phyloP scores from a whole-genome alignment of 805 yeast species.

The Maudiozyma saulgeensis region DNA sequence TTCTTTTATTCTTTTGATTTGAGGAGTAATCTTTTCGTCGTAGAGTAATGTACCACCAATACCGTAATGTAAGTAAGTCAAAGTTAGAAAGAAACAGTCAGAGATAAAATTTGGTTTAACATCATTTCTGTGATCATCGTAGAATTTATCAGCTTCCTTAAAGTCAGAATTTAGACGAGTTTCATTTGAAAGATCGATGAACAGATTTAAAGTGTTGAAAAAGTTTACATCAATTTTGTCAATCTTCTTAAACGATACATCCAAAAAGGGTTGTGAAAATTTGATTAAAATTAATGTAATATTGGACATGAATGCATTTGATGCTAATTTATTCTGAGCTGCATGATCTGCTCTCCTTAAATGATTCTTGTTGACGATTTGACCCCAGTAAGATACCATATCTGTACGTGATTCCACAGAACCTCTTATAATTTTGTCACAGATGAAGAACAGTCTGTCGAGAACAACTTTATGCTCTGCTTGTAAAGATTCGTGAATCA shows the following conservation, averaged over 20 bases:
- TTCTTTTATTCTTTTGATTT: conserved; percentile 38
- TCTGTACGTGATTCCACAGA: conserved; percentile 54
- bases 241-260: conserved; percentile 52
- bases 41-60: conserved; percentile 64
- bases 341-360: conserved; percentile 81
- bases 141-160: conserved; percentile 55
- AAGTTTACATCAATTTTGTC: conserved; percentile 71
- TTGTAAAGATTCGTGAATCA: conserved; percentile 51
- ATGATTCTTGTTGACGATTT: conserved; percentile 72
- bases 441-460: conserved; percentile 57
- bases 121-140: conserved; percentile 32
- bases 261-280: conserved; percentile 78
- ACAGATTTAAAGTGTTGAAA: conserved; percentile 40
- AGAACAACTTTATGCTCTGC: conserved; percentile 51
- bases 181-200: conserved; percentile 67
- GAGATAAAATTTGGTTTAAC: conserved; percentile 66
- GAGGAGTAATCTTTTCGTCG: conserved; percentile 46
- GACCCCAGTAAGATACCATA: conserved; percentile 60
- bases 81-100: conserved; percentile 73
- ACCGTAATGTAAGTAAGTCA: conserved; percentile 80
- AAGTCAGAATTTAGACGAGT: conserved; percentile 73
- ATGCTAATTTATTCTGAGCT: conserved; percentile 51
- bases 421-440: conserved; percentile 69
- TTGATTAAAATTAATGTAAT: conserved; percentile 55
- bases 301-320: conserved; percentile 78